Conservation (phyloP, 1,284 basidiomycete genomes). For the Farysia itapuensis region DNA sequence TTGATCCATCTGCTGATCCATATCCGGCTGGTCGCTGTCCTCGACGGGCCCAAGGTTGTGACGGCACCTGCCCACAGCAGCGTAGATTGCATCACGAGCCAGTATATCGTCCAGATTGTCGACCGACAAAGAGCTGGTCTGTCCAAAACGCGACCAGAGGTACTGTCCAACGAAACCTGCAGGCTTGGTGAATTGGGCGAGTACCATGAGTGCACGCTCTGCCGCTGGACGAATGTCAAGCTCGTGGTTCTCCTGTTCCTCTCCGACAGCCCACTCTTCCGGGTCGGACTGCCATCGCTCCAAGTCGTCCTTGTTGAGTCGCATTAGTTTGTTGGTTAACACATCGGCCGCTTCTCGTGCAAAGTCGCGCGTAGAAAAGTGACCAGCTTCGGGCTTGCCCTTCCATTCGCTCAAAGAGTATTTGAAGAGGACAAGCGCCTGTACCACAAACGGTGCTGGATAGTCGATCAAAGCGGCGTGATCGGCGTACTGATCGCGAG, state of each 20-base stretch:
- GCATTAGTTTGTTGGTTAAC: slow-evolving; percentile 47
- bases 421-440: slow-evolving; percentile 49
- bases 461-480: slow-evolving; percentile 35
- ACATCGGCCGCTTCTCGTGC: slow-evolving; percentile 45
- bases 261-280: slow-evolving; percentile 51
- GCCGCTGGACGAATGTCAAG: slow-evolving; percentile 56
- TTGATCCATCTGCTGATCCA: slow-evolving; percentile 27
- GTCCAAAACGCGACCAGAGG: slow-evolving; percentile 46
- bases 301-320: slow-evolving; percentile 46
- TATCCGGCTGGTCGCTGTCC: slow-evolving; percentile 26
- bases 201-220: slow-evolving; percentile 45
- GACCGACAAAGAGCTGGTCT: slow-evolving; percentile 10
- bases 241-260: slow-evolving; percentile 47
- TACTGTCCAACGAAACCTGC: slow-evolving; percentile 39
- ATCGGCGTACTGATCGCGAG: slow-evolving; percentile 32
- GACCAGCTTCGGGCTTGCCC: slow-evolving; percentile 22
- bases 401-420: slow-evolving; percentile 49
- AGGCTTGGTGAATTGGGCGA: slow-evolving; percentile 40
- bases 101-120: slow-evolving; percentile 38
- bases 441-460: slow-evolving; percentile 53
- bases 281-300: slow-evolving; percentile 49
- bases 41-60: slow-evolving; percentile 38
- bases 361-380: slow-evolving; percentile 43
- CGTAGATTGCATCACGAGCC: slow-evolving; percentile 53
- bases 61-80: slow-evolving; percentile 45